These are phyloP conservation scores for Ganoderma boninense DNA, from an alignment of 1,284 basidiomycete species.

Conservation along the genomic window DNA sequence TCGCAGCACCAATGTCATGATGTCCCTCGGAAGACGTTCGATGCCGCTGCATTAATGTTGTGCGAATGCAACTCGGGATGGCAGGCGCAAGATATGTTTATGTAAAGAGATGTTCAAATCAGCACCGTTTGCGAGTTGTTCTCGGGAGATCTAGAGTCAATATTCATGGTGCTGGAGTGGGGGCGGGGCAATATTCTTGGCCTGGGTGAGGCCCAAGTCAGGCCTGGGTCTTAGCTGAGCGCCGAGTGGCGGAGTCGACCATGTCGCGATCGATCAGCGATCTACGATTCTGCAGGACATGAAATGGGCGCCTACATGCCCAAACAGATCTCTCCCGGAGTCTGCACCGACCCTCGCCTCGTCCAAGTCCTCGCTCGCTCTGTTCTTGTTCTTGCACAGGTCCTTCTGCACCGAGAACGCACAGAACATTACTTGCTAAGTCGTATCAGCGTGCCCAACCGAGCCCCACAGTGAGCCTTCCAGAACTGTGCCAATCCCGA, in stretches of 20 bases:
- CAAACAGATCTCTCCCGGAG: neutral
- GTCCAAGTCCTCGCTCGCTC: neutral
- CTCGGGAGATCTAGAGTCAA: too few species aligned
- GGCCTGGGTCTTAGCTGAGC: neutral
- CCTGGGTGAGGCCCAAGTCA: too few species aligned
- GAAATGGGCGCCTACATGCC: slow-evolving; percentile 1
- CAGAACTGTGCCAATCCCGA: slow-evolving; percentile 1
- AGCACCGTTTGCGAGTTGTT: too few species aligned
- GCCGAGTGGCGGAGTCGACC: neutral
- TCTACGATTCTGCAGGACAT: neutral
- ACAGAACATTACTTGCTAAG: neutral
- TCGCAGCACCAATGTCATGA: neutral
- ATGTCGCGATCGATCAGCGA: neutral
- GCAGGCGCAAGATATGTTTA: too few species aligned
- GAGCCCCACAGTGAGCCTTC: neutral
- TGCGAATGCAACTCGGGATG: too few species aligned
- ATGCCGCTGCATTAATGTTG: too few species aligned
- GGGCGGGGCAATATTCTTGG: neutral
- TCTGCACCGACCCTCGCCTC: neutral
- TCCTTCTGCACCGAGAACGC: neutral
- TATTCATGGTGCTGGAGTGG: neutral
- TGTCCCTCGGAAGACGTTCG: neutral
- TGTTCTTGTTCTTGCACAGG: neutral
- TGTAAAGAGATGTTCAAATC: too few species aligned
- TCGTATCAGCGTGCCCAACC: neutral